Evolutionary conservation across 1,139 yeast species (phyloP).

Genomic region (Scheffersomyces illinoinensis): DNA sequence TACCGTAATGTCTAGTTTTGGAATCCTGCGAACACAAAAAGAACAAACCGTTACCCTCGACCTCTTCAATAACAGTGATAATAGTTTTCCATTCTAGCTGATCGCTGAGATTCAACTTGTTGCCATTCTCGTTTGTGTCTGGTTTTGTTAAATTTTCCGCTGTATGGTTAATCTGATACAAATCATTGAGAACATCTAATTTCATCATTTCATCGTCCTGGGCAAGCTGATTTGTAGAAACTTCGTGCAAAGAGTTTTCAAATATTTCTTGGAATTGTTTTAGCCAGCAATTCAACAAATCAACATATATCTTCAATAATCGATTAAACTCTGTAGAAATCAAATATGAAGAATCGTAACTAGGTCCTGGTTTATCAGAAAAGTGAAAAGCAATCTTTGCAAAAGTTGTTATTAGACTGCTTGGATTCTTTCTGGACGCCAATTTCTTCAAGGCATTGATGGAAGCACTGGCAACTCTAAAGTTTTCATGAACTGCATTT

Average conservation of each 20-base stretch:
- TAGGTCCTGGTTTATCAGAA: conserved; percentile 60
- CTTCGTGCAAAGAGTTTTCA: conserved; percentile 20
- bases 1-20: conserved; percentile 69
- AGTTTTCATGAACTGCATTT: conserved; percentile 70
- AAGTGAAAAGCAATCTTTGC: conserved; percentile 81
- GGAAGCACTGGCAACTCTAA: conserved; percentile 62
- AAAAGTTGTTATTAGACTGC: conserved; percentile 67
- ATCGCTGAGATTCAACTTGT: conserved; percentile 48
- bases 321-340: conserved; percentile 59
- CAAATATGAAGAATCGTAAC: conserved; percentile 54
- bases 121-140: conserved; percentile 12
- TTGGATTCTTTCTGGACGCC: conserved; percentile 72
- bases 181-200: conserved; percentile 43
- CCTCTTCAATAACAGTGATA: conserved; percentile 84
- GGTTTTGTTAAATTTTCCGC: conserved; percentile 32
- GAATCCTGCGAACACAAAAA: conserved; percentile 89
- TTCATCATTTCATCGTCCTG: conserved; percentile 43
- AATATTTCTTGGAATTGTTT: conserved; percentile 48
- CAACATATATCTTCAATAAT: conserved; percentile 71
- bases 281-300: conserved; percentile 79
- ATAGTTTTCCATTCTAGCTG: conserved; percentile 77
- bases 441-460: conserved; percentile 61
- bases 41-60: conserved; percentile 93
- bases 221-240: conserved; percentile 26
- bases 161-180: conserved; percentile 45